A percentile compares a stretch with the other conserved stretches of the same genome.
These are phyloP conservation scores for Laburnicola sp. DNA, from an alignment of 2,329 filamentous ascomycete species.

Conservation along the genomic window DNA sequence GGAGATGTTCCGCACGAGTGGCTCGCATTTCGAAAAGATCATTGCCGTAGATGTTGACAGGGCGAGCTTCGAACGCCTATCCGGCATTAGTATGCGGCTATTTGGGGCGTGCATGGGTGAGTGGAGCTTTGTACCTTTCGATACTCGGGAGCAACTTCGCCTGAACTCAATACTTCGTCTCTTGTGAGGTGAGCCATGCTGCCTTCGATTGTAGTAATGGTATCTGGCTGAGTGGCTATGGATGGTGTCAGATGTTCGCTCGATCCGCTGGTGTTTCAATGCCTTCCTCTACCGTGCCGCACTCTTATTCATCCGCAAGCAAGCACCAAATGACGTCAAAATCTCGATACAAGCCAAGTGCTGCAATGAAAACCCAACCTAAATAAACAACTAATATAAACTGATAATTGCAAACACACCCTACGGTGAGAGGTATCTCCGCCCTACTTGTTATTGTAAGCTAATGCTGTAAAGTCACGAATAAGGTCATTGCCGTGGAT, in stretches of 20 bases:
- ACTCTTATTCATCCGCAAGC: neutral
- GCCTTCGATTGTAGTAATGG: no score
- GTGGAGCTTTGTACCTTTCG: constrained; percentile 18
- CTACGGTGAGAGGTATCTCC: neutral
- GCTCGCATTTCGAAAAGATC: constrained; percentile 26
- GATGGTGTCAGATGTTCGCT: no score
- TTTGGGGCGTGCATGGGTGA: neutral
- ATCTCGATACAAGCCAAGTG: no score
- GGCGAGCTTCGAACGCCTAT: constrained; percentile 32
- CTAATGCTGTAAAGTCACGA: constrained; percentile 51
- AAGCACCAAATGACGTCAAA: neutral
- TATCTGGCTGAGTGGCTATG: no score
- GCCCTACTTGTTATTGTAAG: neutral
- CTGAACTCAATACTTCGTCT: constrained; percentile 28
- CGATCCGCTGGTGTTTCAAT: no score
- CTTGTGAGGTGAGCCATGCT: constrained; percentile 36
- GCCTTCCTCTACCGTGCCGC: no score
- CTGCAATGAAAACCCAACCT: no score
- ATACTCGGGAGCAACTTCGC: constrained; percentile 23
- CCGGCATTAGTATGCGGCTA: neutral
- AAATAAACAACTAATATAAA: no score
- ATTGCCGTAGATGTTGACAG: constrained; percentile 19
- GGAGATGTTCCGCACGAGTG: constrained; percentile 32
- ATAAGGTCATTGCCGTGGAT: constrained; percentile 43
- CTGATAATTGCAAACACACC: constrained; percentile 44